Conservation (phyloP, 2,329 filamentous ascomycete species). For the Plectosphaerella sp. region DNA sequence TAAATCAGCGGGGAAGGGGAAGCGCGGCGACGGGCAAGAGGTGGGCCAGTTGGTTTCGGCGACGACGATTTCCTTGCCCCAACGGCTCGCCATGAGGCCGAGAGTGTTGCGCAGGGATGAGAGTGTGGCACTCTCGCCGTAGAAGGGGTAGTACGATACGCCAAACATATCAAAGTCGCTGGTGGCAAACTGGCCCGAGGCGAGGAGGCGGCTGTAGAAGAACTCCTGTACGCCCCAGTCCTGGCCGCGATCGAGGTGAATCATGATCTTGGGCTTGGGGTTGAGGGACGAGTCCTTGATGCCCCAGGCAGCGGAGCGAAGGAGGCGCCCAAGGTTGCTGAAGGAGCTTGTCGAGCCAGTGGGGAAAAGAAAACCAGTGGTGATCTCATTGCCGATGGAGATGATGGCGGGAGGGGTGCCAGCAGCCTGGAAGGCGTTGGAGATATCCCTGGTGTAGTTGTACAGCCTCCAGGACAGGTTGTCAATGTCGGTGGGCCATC, state of each 20-base stretch:
- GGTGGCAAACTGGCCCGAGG: conserved; percentile 39
- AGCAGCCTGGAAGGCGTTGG: conserved; percentile 54
- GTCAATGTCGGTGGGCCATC: conserved; percentile 58
- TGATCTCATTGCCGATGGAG: conserved; percentile 72
- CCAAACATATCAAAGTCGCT: conserved; percentile 68
- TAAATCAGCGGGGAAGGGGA: conserved; percentile 57
- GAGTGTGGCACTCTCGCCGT: conserved; percentile 55
- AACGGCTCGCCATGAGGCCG: conserved; percentile 54
- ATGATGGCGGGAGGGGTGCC: conserved; percentile 56
- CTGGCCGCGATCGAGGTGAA: conserved; percentile 75
- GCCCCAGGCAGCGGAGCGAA: conserved; percentile 60
- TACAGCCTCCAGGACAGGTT: conserved; percentile 59
- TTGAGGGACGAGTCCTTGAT: conserved; percentile 58
- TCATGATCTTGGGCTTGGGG: conserved; percentile 63
- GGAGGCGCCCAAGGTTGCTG: conserved; percentile 57
- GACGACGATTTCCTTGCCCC: conserved; percentile 63
- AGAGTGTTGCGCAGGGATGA: conserved; percentile 50
- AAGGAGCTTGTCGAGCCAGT: conserved; percentile 51
- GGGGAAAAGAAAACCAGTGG: conserved; percentile 62
- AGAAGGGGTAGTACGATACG: conserved; percentile 72
- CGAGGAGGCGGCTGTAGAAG: conserved; percentile 58
- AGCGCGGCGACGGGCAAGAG: conserved; percentile 53
- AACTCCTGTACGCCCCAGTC: conserved; percentile 61
- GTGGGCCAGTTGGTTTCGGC: conserved; percentile 69
- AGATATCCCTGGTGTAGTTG: conserved; percentile 62